A percentile compares a stretch with the other conserved stretches of the same genome.
These are phyloP conservation scores for Rhodomyrtus tomentosa DNA, from an alignment of 345 rosid species.

Conservation along the genomic window DNA sequence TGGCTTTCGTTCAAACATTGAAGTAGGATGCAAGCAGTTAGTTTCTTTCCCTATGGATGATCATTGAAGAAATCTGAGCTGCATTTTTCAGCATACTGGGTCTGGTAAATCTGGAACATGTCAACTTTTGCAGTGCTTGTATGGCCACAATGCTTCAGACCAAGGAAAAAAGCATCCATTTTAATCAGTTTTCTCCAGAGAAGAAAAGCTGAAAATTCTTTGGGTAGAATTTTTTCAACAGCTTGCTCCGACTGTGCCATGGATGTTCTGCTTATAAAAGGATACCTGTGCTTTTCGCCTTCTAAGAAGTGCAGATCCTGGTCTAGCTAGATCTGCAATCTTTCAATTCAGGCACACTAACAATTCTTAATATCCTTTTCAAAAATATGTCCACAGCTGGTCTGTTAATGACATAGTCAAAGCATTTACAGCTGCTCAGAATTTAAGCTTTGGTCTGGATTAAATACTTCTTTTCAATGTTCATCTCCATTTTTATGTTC, in stretches of 20 bases:
- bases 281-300: neutral
- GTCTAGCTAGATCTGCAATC: neutral
- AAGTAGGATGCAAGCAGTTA: neutral
- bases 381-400: neutral
- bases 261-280: neutral
- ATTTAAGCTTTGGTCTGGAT: neutral
- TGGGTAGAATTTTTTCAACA: neutral
- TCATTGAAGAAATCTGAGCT: neutral
- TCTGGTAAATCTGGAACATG: neutral
- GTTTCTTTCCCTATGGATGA: neutral
- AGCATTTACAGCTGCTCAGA: neutral
- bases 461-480: neutral
- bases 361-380: neutral
- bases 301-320: neutral
- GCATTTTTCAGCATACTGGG: neutral
- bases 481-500: neutral
- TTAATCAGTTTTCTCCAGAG: neutral
- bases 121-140: neutral
- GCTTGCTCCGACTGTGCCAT: neutral
- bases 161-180: neutral
- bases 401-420: neutral
- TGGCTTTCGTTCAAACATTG: neutral
- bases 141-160: neutral
- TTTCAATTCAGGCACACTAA: neutral
- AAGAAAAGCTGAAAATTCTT: neutral